Evolutionary conservation across 768 basidiomycete genomes (phyloP).

Genomic region (Suillus alpinus): DNA sequence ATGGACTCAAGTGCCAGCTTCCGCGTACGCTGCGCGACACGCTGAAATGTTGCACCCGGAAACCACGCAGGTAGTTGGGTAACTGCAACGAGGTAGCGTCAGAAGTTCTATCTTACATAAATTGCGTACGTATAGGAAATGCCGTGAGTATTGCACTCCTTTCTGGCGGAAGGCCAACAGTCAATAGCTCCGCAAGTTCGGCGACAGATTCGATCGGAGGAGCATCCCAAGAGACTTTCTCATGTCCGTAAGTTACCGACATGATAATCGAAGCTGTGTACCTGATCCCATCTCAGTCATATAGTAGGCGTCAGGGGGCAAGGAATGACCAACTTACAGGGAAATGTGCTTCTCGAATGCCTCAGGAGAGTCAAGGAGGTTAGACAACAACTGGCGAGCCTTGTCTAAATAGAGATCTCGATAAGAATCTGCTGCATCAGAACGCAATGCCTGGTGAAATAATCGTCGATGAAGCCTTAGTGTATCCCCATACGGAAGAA

Average conservation of each 20-base stretch:
- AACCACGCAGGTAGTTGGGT: constrained; percentile 28
- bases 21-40: constrained; percentile 13
- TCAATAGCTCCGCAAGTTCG: constrained; percentile 18
- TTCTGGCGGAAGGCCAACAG: constrained; percentile 22
- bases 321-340: constrained; percentile 11
- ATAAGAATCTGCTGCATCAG: constrained; percentile 17
- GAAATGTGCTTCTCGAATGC: constrained; percentile 25
- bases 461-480: constrained; percentile 28
- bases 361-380: constrained; percentile 20
- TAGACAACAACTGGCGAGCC: constrained; percentile 14
- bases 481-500: constrained; percentile 25
- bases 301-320: not conserved
- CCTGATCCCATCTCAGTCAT: constrained; percentile 10
- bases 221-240: constrained; percentile 23
- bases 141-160: constrained; percentile 25
- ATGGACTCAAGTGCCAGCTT: constrained; percentile 22
- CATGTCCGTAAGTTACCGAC: constrained; percentile 28
- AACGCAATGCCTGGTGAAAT: constrained; percentile 26
- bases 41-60: constrained; percentile 28
- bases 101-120: not conserved
- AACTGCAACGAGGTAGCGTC: constrained; percentile 15
- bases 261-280: constrained; percentile 32
- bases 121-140: constrained; percentile 27
- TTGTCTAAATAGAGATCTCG: constrained; percentile 23
- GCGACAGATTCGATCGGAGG: constrained; percentile 24